Conservation (phyloP, 73 alveolate species). For the Tetrahymena borealis region DNA sequence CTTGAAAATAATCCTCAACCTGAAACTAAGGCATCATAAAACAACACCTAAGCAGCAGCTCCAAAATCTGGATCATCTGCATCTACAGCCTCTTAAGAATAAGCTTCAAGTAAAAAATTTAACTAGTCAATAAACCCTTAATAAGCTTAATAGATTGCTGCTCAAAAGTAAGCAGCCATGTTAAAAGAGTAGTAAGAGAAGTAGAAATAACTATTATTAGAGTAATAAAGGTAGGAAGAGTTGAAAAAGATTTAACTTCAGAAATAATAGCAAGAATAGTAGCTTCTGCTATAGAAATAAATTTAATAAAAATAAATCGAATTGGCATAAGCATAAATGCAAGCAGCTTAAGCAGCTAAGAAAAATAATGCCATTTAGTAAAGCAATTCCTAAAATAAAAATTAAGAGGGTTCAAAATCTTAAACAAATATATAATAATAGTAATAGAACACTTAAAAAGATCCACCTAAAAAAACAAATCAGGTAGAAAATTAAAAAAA, state of each 20-base stretch:
- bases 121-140: neutral
- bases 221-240: neutral
- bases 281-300: neutral
- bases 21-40: neutral
- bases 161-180: neutral
- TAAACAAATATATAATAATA: too few species aligned
- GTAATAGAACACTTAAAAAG: too few species aligned
- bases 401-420: too few species aligned
- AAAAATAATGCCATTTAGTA: neutral
- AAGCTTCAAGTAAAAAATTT: neutral
- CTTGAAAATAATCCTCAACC: neutral
- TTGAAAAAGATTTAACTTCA: neutral
- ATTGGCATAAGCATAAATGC: neutral
- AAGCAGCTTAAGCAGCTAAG: neutral
- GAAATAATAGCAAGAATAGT: neutral
- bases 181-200: neutral
- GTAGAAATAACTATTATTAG: neutral
- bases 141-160: neutral
- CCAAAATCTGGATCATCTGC: too few species aligned
- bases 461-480: too few species aligned
- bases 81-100: too few species aligned
- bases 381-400: too few species aligned
- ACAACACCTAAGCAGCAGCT: neutral
- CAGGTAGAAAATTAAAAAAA: too few species aligned
- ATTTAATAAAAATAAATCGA: neutral